Percentiles rank a stretch among this genome's conserved stretches.
Conservation (phyloP, 768 basidiomycete species). For the Kondoa subrosea region DNA sequence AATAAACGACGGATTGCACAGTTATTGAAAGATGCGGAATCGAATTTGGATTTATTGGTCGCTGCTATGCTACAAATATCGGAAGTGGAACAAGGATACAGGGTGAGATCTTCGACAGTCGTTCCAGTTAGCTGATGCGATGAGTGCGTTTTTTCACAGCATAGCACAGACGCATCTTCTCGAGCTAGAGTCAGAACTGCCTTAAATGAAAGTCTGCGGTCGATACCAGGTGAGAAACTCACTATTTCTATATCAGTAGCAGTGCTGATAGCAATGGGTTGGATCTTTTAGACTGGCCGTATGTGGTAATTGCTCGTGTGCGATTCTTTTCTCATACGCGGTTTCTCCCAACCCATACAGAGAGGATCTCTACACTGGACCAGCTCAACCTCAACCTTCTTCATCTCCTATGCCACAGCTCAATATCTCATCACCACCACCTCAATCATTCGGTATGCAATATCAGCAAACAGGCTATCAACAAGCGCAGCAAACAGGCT, state of each 20-base stretch:
- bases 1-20: neutral
- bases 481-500: neutral
- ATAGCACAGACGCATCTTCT: neutral
- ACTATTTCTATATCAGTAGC: neutral
- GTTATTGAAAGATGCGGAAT: neutral
- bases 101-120: neutral
- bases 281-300: neutral
- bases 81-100: conserved; percentile 3
- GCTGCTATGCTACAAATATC: neutral
- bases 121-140: neutral
- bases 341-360: neutral
- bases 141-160: neutral
- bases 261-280: neutral
- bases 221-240: neutral
- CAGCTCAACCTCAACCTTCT: neutral
- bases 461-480: neutral
- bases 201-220: conserved; percentile 5
- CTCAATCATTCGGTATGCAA: neutral
- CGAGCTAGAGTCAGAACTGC: neutral
- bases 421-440: neutral
- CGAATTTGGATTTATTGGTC: neutral
- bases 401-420: neutral
- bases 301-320: neutral
- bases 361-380: conserved; percentile 5
- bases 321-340: neutral